phyloP scores from a whole-genome alignment of 2,329 filamentous ascomycete species.

The Pseudonectria foliicola region DNA sequence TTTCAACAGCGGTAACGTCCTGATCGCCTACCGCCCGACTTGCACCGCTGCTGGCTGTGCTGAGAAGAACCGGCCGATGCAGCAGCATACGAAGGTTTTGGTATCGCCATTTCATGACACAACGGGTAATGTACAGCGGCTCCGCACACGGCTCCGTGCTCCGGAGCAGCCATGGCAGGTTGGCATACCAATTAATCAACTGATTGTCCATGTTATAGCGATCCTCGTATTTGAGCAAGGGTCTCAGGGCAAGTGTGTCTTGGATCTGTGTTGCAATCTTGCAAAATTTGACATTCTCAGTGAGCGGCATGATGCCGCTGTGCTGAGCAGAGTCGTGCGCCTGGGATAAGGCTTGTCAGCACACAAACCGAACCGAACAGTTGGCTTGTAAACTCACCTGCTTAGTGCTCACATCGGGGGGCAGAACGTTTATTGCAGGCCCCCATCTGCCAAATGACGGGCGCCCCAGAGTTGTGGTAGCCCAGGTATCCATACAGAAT shows the following conservation, averaged over 20 bases:
- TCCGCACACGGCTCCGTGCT: constrained; percentile 62
- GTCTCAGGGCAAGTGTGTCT: constrained; percentile 65
- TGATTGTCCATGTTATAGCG: constrained; percentile 60
- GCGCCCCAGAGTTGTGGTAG: constrained; percentile 61
- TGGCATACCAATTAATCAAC: constrained; percentile 65
- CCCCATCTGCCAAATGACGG: constrained; percentile 63
- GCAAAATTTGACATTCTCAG: constrained; percentile 73
- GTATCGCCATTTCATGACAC: constrained; percentile 77
- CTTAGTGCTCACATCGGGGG: constrained; percentile 48
- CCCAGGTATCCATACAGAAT: constrained; percentile 69
- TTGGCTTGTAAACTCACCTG: constrained; percentile 18
- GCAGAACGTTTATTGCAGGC: constrained; percentile 58
- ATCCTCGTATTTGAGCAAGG: constrained; percentile 58
- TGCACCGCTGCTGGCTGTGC: constrained; percentile 43
- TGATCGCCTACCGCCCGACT: constrained; percentile 47
- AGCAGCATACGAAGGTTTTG: constrained; percentile 71
- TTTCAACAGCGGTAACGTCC: constrained; percentile 60
- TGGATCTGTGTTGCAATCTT: constrained; percentile 73
- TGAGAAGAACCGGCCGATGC: constrained; percentile 65
- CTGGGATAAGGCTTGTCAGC: constrained; percentile 4
- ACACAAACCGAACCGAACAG: not conserved
- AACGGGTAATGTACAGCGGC: constrained; percentile 60
- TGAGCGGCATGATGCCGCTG: constrained; percentile 60
- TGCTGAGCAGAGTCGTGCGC: constrained; percentile 48
- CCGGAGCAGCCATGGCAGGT: constrained; percentile 58